phyloP scores from a whole-genome alignment of 257 asterid species.

The Vinca minor region DNA sequence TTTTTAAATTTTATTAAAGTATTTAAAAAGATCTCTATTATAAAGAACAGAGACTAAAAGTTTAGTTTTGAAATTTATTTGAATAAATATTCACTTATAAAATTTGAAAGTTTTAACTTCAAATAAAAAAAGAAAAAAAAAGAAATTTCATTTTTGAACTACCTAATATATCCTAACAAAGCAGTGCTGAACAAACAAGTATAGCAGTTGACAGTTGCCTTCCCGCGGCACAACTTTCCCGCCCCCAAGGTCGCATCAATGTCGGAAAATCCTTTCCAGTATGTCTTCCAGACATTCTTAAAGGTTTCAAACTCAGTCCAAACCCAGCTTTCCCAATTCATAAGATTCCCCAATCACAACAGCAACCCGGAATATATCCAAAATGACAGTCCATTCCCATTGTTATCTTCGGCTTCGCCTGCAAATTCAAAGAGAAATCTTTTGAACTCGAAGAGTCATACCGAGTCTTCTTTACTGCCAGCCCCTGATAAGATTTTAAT shows the following conservation, averaged over 20 bases:
- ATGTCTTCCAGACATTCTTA: conserved; percentile 33
- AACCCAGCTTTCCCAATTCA: conserved; percentile 45
- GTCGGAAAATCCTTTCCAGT: conserved; percentile 65
- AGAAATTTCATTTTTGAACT: too few species aligned
- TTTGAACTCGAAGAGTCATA: conserved; percentile 6
- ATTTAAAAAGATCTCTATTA: too few species aligned
- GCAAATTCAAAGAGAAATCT: conserved; percentile 4
- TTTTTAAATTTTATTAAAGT: too few species aligned
- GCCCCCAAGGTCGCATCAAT: conserved; percentile 15
- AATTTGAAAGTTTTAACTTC: too few species aligned
- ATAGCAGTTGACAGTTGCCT: too few species aligned
- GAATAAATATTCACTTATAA: too few species aligned
- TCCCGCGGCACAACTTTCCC: not conserved
- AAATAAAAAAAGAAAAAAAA: too few species aligned
- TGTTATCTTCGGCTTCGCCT: conserved; percentile 17
- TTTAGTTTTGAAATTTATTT: too few species aligned
- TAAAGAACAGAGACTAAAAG: too few species aligned
- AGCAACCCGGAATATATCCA: conserved; percentile 15
- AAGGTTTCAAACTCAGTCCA: conserved; percentile 44
- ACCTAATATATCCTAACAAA: too few species aligned
- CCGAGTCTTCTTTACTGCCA: conserved; percentile 21
- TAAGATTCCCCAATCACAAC: conserved; percentile 13
- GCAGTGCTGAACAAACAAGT: too few species aligned
- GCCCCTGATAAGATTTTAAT: conserved; percentile 19
- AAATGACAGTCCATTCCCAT: conserved; percentile 13